These are phyloP conservation scores for Boletus subparvulus DNA, from an alignment of 768 basidiomycete species.

Conservation along the genomic window DNA sequence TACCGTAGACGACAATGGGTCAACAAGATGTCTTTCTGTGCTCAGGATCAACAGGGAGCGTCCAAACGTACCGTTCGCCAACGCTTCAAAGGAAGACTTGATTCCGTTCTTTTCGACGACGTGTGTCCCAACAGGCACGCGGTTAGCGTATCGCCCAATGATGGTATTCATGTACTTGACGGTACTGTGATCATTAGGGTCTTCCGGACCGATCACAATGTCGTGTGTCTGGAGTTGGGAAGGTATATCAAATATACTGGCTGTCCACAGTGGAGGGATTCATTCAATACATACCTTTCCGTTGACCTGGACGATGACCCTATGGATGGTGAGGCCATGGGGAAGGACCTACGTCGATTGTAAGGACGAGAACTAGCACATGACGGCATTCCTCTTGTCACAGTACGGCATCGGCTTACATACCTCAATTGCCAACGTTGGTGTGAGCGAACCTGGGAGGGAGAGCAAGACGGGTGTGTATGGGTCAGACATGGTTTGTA, in stretches of 20 bases:
- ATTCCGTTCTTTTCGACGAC: constrained; percentile 53
- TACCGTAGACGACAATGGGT: constrained; percentile 8
- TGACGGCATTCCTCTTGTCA: not conserved
- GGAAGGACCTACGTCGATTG: constrained; percentile 53
- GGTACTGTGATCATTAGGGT: constrained; percentile 52
- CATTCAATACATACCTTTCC: constrained; percentile 48
- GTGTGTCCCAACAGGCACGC: constrained; percentile 62
- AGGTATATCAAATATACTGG: not conserved
- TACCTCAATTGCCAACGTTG: constrained; percentile 64
- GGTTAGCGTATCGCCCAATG: constrained; percentile 72
- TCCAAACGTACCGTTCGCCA: constrained; percentile 33
- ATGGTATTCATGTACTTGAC: constrained; percentile 74
- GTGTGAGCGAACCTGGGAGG: constrained; percentile 50
- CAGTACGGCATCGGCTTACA: constrained; percentile 10
- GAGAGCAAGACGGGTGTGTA: constrained; percentile 54
- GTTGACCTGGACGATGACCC: constrained; percentile 61
- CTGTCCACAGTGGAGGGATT: no score
- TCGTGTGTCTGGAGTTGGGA: constrained; percentile 58
- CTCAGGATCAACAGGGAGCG: not conserved
- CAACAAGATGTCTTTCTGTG: not conserved
- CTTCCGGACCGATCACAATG: constrained; percentile 71
- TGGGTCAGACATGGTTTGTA: constrained; percentile 34
- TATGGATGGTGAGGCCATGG: constrained; percentile 66
- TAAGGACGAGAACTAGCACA: not conserved
- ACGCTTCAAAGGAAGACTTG: constrained; percentile 45